Percentiles rank a stretch among this genome's conserved stretches.
Conservation (phyloP, 352 stramenopile species). For the Poterioochromonas sp. region DNA sequence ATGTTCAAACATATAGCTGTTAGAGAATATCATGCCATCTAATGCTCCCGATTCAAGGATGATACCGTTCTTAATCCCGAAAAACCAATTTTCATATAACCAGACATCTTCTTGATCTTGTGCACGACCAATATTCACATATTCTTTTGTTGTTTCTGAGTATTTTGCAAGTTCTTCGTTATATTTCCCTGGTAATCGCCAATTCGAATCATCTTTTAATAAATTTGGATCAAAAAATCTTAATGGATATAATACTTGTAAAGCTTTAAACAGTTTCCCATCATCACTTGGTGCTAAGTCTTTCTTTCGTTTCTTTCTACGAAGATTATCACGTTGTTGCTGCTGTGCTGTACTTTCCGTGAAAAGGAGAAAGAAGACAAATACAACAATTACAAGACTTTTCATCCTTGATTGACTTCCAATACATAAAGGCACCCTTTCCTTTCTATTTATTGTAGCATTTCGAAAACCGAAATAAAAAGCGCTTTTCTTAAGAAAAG, state of each 20-base stretch:
- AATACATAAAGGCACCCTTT: too few relatives aligned
- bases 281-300: neutral
- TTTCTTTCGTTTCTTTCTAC: neutral
- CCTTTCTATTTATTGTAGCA: too few relatives aligned
- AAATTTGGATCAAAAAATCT: neutral
- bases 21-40: constrained; percentile 21
- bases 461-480: too few relatives aligned
- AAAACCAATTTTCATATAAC: constrained; percentile 35
- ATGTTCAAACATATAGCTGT: constrained; percentile 17
- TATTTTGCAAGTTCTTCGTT: neutral
- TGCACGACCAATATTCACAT: neutral
- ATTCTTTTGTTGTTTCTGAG: neutral
- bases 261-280: neutral
- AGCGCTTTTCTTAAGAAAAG: too few relatives aligned
- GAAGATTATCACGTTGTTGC: neutral
- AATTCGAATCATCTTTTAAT: neutral
- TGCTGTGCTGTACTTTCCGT: too few relatives aligned
- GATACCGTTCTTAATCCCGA: constrained; percentile 15
- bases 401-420: too few relatives aligned
- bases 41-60: constrained; percentile 29
- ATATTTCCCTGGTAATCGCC: neutral
- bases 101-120: constrained; percentile 33
- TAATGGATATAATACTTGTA: neutral
- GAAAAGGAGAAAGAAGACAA: too few relatives aligned
- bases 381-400: too few relatives aligned